Evolutionary conservation across 352 stramenopile genomes (phyloP).

Genomic region (Pythium periplocum): DNA sequence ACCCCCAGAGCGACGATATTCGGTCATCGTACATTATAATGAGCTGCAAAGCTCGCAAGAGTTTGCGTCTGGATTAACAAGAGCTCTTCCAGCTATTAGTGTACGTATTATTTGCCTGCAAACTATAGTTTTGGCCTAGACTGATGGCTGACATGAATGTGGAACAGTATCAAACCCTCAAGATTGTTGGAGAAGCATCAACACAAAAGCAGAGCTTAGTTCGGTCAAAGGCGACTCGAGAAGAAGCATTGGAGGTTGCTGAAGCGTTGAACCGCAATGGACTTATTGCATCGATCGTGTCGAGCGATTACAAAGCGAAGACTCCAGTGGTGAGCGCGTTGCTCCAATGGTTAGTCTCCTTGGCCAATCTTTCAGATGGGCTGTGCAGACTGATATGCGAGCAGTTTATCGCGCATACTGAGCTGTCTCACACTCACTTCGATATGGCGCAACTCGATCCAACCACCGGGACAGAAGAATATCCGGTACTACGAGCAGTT

Average conservation of each 20-base stretch:
- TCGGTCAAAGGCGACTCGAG: constrained; percentile 50
- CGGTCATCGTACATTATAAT: constrained; percentile 91
- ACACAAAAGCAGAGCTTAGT: constrained; percentile 72
- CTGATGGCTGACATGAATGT: constrained; percentile 2
- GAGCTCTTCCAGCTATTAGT: constrained; percentile 58
- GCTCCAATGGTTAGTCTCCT: constrained; percentile 71
- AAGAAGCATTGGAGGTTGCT: constrained; percentile 73
- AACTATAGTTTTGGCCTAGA: constrained; percentile 1
- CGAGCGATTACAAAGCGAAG: constrained; percentile 69
- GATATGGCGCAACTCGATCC: too few species aligned
- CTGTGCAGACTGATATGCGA: constrained; percentile 83
- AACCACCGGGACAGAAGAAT: constrained; percentile 24
- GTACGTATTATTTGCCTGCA: constrained; percentile 23
- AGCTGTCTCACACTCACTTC: constrained; percentile 6
- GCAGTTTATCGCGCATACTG: constrained; percentile 27
- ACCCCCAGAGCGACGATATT: constrained; percentile 42
- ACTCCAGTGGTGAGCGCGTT: constrained; percentile 61
- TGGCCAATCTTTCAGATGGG: constrained; percentile 77
- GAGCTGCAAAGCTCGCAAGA: constrained; percentile 89
- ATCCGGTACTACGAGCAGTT: constrained; percentile 60
- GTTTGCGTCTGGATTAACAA: constrained; percentile 67
- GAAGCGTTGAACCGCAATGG: constrained; percentile 57
- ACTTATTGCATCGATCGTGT: constrained; percentile 77
- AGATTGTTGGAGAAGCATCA: constrained; percentile 71
- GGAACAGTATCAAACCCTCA: constrained; percentile 74